phyloP scores from a whole-genome alignment of 495 filamentous ascomycete species.

The Penicillium angulare region DNA sequence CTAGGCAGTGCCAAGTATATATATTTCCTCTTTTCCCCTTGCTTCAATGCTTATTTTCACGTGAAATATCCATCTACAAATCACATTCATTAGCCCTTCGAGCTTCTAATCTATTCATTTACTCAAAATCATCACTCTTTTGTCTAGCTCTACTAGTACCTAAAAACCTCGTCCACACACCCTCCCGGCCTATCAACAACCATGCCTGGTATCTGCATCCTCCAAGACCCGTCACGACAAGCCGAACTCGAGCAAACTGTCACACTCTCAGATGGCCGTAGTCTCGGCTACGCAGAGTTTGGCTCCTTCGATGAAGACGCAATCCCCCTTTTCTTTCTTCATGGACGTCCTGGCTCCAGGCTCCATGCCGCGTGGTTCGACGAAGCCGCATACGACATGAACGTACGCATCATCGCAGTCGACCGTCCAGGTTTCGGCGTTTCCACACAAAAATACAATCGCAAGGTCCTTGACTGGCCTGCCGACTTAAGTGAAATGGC shows the following conservation, averaged over 20 bases:
- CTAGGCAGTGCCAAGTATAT: too few species aligned
- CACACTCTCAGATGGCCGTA: slow-evolving; percentile 29
- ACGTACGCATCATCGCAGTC: slow-evolving; percentile 33
- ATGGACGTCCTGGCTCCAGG: slow-evolving; percentile 31
- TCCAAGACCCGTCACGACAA: slow-evolving; percentile 7
- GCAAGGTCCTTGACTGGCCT: slow-evolving; percentile 36
- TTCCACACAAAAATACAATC: slow-evolving; percentile 31
- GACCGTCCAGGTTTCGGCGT: slow-evolving; percentile 43
- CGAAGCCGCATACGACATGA: slow-evolving; percentile 16
- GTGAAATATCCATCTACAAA: too few species aligned
- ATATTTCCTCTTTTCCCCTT: too few species aligned
- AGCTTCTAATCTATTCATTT: too few species aligned
- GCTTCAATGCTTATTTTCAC: too few species aligned
- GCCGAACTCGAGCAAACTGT: slow-evolving; percentile 3
- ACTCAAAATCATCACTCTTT: too few species aligned
- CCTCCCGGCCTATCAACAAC: slow-evolving; percentile 16
- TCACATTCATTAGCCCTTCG: too few species aligned
- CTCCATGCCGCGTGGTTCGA: slow-evolving; percentile 14
- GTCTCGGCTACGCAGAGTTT: slow-evolving; percentile 27
- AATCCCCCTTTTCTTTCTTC: slow-evolving; percentile 29
- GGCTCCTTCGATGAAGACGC: slow-evolving; percentile 20
- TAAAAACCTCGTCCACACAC: too few species aligned
- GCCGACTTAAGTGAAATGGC: slow-evolving; percentile 37
- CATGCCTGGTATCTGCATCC: slow-evolving; percentile 12
- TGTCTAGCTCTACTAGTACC: too few species aligned